Base-by-base conservation (phyloP, 192 early-diverging fungal species). In the Cladochytrium replicatum region DNA sequence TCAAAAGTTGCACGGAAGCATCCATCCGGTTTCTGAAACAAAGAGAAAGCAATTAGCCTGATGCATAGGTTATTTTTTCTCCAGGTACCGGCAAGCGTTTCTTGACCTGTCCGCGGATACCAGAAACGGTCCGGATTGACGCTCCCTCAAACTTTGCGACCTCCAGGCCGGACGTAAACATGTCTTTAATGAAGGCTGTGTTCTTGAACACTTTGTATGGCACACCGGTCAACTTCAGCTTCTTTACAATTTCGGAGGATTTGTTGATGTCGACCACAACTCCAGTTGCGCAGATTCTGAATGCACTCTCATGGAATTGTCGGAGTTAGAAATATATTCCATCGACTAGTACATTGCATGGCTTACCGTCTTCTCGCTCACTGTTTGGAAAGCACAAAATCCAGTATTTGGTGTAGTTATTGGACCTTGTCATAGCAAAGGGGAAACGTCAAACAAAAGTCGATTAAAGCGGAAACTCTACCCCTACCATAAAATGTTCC, bases 91-190 rank as follows among this genome's bases (percentile, higher is more conserved):
- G 52, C 6, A 91, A 53, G 3, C 77, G 73, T 72, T 97, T 97
- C 67, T 97, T 96, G 48, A 99, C 85, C 63, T 97, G 96, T 41
- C 96, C 96, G 46, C 96, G 81, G 60, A 99, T 91, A 24, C 96
- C 96, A 58, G 80, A 84, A 29, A 99, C 96, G 0, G 96, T 99
- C 32, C 91, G 78, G 55, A 99, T 88, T 32, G 73, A 77, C 1
- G 94, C 96, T 28, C 96, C 96, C 65, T 96, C 90, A 57, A 99
- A 96, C 64, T 96, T 96, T 61, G 91, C 94, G 19, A 99, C 93
- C 52, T 99, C 96, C 15, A 99, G 73, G 31, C 86, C 64, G 24
- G 87, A 84, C 31, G 85, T 93, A 64, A 99, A 99, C 96, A 99
- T 99, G 63, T 93, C 86, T 68, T 87, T 90, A 55, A 99, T 74